Evolutionary conservation across 768 basidiomycete genomes (phyloP).

Genomic region (Suillus spraguei): DNA sequence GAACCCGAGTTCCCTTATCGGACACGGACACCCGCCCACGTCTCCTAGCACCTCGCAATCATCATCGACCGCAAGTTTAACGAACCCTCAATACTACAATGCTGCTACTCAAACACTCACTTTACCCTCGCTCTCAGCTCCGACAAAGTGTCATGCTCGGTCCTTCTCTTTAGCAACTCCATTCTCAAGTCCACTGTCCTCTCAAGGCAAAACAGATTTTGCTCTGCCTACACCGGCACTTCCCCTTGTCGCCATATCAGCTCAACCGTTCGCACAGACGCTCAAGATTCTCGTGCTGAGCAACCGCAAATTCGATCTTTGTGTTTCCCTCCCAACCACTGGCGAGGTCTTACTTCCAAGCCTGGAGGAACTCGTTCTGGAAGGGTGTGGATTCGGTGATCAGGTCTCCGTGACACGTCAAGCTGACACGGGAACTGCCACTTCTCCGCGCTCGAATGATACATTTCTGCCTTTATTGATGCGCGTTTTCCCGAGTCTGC

Average conservation of each 20-base stretch:
- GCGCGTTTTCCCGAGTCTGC: conserved; percentile 69
- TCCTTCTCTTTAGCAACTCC: conserved; percentile 58
- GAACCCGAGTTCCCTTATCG: conserved; percentile 21
- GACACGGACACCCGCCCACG: conserved; percentile 29
- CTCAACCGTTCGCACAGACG: conserved; percentile 60
- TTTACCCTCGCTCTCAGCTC: conserved; percentile 62
- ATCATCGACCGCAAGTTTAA: conserved; percentile 36
- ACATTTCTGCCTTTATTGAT: conserved; percentile 60
- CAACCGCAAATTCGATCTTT: conserved; percentile 68
- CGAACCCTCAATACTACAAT: conserved; percentile 62
- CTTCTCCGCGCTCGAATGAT: conserved; percentile 50
- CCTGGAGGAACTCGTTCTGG: conserved; percentile 74
- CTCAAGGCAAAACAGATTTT: conserved; percentile 41
- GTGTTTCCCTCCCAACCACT: conserved; percentile 54
- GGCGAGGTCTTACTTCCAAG: conserved; percentile 53
- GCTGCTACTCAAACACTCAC: conserved; percentile 57
- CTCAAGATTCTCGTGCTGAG: conserved; percentile 60
- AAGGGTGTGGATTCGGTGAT: conserved; percentile 73
- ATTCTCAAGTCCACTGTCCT: conserved; percentile 13
- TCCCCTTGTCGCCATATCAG: conserved; percentile 62
- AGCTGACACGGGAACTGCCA: conserved; percentile 32
- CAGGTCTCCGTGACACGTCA: conserved; percentile 49
- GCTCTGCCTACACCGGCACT: conserved; percentile 67
- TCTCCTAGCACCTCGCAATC: conserved; percentile 26
- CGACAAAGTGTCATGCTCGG: conserved; percentile 53